These are phyloP conservation scores for Rhodomyrtus tomentosa DNA, from an alignment of 345 rosid genomes.

Conservation along the genomic window DNA sequence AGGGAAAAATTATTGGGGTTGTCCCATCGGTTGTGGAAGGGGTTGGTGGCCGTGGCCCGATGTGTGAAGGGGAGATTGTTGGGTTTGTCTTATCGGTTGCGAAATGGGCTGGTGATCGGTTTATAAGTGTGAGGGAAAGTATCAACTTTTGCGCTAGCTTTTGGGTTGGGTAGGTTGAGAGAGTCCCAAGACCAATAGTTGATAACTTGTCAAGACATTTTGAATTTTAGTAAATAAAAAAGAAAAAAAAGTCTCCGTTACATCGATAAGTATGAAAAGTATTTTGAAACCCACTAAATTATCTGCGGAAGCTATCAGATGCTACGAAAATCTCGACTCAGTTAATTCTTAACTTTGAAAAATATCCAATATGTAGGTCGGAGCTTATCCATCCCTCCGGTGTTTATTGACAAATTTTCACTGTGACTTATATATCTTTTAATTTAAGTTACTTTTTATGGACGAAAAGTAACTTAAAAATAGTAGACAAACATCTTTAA, in stretches of 20 bases:
- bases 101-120: too few relatives aligned
- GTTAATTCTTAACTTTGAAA: background rate
- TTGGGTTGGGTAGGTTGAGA: too few relatives aligned
- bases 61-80: too few relatives aligned
- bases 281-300: background rate
- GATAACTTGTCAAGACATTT: background rate
- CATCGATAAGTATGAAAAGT: background rate
- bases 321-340: background rate
- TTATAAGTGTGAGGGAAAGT: too few relatives aligned
- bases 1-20: too few relatives aligned
- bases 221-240: background rate
- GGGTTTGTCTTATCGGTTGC: too few relatives aligned
- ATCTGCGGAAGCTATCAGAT: background rate
- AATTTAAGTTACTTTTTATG: background rate
- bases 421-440: background rate
- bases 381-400: accelerated
- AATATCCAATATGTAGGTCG: background rate
- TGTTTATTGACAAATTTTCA: background rate
- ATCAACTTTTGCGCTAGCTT: too few relatives aligned
- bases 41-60: too few relatives aligned
- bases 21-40: too few relatives aligned
- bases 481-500: background rate
- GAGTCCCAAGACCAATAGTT: too few relatives aligned
- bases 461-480: background rate
- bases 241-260: background rate